Evolutionary conservation across 2,329 filamentous ascomycete genomes (phyloP).

Genomic region (Trichoderma breve): DNA sequence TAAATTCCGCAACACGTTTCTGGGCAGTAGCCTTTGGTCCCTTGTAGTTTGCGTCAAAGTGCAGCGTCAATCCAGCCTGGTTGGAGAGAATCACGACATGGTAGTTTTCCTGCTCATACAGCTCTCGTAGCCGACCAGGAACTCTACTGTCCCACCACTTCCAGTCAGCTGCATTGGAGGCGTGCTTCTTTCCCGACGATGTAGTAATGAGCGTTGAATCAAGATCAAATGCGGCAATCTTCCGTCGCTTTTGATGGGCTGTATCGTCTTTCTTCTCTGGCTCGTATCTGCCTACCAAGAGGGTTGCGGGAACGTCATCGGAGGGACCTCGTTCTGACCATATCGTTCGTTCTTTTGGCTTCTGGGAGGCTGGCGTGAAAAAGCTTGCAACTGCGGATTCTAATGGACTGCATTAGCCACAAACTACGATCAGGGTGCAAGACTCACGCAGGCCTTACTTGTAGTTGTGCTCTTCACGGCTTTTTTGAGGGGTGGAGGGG

Average conservation of each 20-base stretch:
- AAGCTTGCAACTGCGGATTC: constrained; percentile 74
- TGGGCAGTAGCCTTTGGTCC: constrained; percentile 56
- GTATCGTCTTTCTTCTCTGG: constrained; percentile 39
- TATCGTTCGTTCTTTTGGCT: constrained; percentile 69
- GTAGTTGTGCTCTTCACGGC: constrained; percentile 52
- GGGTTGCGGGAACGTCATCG: constrained; percentile 50
- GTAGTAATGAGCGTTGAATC: constrained; percentile 86
- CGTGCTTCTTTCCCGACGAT: constrained; percentile 76
- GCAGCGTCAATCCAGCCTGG: constrained; percentile 78
- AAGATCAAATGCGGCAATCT: constrained; percentile 71
- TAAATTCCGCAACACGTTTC: constrained; percentile 74
- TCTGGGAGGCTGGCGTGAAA: constrained; percentile 84
- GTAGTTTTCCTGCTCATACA: constrained; percentile 70
- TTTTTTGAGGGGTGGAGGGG: constrained; percentile 54
- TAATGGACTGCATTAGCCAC: constrained; percentile 31
- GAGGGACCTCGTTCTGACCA: constrained; percentile 66
- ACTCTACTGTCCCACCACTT: constrained; percentile 85
- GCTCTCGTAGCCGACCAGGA: constrained; percentile 61
- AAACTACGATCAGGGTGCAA: background rate
- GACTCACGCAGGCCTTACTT: constrained; percentile 37
- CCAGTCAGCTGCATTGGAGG: constrained; percentile 74
- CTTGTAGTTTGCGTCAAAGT: constrained; percentile 66
- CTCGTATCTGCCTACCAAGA: constrained; percentile 73
- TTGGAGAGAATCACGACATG: constrained; percentile 81
- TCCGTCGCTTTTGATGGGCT: constrained; percentile 43